Evolutionary conservation across 139 green algal species (phyloP), one percentile per base, ranked within the genome.

Genomic region (Cymbomonas tetramitiformis): DNA sequence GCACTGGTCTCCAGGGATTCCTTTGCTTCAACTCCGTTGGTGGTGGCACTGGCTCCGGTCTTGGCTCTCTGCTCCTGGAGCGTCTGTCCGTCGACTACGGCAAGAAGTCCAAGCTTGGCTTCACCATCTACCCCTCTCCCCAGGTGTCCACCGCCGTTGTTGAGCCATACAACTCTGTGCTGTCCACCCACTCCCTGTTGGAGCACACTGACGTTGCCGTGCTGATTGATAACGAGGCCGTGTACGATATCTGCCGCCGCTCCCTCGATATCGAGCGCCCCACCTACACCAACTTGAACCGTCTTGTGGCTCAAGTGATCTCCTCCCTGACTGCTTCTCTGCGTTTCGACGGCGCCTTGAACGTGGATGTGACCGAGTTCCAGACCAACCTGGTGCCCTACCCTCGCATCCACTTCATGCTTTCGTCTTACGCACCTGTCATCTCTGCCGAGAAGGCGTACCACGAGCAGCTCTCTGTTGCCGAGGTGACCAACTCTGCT

Each of bases 61-160:
- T 96, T 36, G 87, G 87, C 70, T 94, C 87, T 38, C 82, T 96
- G 28, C 80, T 96, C 72, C 80, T 96, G 65, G 87, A 96, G 85
- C 83, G 86, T 67, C 83, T 94, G 67, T 93, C 79, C 30, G 90
- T 96, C 1, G 90, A 98, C 80, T 98, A 98, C 67, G 90, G 90
- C 80, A 97, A 97, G 85, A 97, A 97, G 80, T 94, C 83, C 75
- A 97, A 97, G 87, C 82, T 97, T 34, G 86, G 83, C 70, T 95
- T 95, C 85, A 93, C 86, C 30, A 75, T 95, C 10, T 95, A 94
- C 78, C 87, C 87, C 46, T 92, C 80, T 18, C 87, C 87, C 57
- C 77, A 89, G 72, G 80, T 96, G 33, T 94, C 86, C 39, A 95
- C 84, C 44, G 85, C 87, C 39, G 87, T 95, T 31, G 86, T 94